Evolutionary conservation across 306 rosid species (phyloP).

Genomic region (Castanea crenata): DNA sequence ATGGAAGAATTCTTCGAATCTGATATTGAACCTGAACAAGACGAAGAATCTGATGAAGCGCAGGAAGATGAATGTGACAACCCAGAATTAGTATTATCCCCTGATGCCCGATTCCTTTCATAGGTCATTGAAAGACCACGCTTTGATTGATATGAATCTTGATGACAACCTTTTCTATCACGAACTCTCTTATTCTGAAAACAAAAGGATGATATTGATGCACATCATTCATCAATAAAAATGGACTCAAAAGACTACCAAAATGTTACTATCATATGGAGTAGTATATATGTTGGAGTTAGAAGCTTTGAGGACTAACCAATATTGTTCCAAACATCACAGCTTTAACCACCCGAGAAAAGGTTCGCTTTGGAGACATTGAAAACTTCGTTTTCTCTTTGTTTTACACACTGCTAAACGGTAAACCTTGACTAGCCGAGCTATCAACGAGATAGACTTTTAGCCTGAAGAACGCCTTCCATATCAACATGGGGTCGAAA

Average conservation of each 20-base stretch:
- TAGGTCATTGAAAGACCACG: slow-evolving; percentile 21
- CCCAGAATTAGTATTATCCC: background rate
- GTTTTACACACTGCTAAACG: slow-evolving; percentile 11
- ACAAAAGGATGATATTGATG: background rate
- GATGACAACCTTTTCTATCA: slow-evolving; percentile 19
- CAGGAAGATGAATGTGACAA: slow-evolving; percentile 10
- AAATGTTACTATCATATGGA: background rate
- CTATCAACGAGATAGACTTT: background rate
- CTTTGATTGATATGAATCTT: slow-evolving; percentile 36
- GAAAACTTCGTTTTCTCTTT: slow-evolving; percentile 10
- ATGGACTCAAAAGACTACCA: background rate
- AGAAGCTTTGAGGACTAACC: slow-evolving; percentile 33
- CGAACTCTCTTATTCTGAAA: slow-evolving; percentile 42
- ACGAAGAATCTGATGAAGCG: background rate
- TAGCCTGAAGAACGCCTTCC: slow-evolving; percentile 42
- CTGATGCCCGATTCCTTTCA: background rate
- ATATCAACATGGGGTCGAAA: slow-evolving; percentile 59
- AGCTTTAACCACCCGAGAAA: slow-evolving; percentile 48
- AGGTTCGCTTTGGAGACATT: slow-evolving; percentile 25
- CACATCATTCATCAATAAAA: background rate
- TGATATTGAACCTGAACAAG: slow-evolving; percentile 12
- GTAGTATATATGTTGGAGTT: background rate
- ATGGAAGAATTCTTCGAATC: slow-evolving; percentile 18
- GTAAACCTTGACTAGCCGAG: slow-evolving; percentile 26
- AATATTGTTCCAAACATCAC: slow-evolving; percentile 44